Conservation (phyloP, 768 basidiomycete species). For the Fibroporia radiculosa region DNA sequence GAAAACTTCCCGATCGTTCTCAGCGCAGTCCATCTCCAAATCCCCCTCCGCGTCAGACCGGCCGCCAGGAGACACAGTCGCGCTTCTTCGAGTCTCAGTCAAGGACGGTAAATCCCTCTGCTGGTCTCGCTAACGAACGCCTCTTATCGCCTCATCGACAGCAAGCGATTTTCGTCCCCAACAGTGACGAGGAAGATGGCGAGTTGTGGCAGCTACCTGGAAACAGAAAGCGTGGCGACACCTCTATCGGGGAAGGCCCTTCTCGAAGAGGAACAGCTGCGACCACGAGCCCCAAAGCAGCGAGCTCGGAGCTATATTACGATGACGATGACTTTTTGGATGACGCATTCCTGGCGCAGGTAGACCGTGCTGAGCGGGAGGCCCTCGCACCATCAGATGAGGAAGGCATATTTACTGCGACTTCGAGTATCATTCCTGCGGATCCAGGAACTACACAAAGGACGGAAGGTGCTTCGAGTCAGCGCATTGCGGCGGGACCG, state of each 20-base stretch:
- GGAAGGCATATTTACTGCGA: not conserved
- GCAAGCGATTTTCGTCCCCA: conserved; percentile 20
- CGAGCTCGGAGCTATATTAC: conserved; percentile 4
- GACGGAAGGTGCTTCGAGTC: not conserved
- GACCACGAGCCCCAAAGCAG: not conserved
- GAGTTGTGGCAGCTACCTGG: not conserved
- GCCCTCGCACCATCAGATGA: conserved; percentile 7
- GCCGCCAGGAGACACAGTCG: conserved; percentile 9
- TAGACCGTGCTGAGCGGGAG: conserved; percentile 27
- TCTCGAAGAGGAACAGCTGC: not conserved
- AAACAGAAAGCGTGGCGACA: not conserved
- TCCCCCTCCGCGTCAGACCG: conserved; percentile 11
- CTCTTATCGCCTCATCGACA: conserved; percentile 16
- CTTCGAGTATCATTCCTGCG: not conserved
- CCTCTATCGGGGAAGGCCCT: not conserved
- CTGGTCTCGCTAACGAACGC: conserved; percentile 26
- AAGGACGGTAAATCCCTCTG: conserved; percentile 14
- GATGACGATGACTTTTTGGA: conserved; percentile 22
- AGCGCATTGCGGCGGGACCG: not conserved
- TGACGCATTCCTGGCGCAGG: conserved; percentile 33
- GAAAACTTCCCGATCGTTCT: conserved; percentile 14
- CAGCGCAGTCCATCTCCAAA: conserved; percentile 12
- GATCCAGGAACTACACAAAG: not conserved
- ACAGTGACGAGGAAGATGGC: conserved; percentile 25
- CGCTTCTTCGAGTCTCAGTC: conserved; percentile 11